Conservation (phyloP, 352 stramenopile genomes). For the Pythium periplocum region DNA sequence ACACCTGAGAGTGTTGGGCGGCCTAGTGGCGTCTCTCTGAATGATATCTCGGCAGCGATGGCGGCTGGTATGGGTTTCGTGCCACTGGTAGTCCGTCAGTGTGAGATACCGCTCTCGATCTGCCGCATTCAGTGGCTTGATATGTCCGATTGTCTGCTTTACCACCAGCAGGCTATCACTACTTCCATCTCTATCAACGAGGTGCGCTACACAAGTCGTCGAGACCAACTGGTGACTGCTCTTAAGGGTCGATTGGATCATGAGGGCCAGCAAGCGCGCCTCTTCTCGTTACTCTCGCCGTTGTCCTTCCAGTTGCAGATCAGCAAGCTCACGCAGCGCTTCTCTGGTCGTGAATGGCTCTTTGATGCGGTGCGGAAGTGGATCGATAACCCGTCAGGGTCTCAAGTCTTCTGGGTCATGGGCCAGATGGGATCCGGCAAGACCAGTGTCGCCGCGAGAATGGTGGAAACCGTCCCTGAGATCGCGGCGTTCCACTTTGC, state of each 20-base stretch:
- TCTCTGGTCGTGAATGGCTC: constrained; percentile 58
- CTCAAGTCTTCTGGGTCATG: constrained; percentile 65
- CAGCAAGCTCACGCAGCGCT: constrained; percentile 59
- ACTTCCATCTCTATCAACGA: constrained; percentile 31
- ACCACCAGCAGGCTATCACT: constrained; percentile 19
- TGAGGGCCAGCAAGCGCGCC: constrained; percentile 59
- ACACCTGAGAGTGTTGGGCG: constrained; percentile 68
- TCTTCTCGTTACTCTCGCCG: constrained; percentile 59
- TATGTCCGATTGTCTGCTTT: constrained; percentile 61
- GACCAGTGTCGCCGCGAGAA: constrained; percentile 49
- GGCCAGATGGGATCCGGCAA: constrained; percentile 70
- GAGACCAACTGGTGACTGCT: constrained; percentile 48
- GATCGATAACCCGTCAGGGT: constrained; percentile 27
- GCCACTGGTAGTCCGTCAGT: constrained; percentile 62
- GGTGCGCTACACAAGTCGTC: constrained; percentile 42
- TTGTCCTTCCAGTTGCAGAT: constrained; percentile 76
- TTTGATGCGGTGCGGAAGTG: constrained; percentile 42
- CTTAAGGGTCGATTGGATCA: constrained; percentile 63
- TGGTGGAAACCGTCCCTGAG: constrained; percentile 64
- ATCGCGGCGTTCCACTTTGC: constrained; percentile 74
- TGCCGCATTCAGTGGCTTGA: constrained; percentile 82
- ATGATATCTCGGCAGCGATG: constrained; percentile 74
- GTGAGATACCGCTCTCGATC: constrained; percentile 75
- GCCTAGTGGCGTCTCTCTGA: constrained; percentile 56
- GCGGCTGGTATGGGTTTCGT: constrained; percentile 60